Evolutionary conservation across 352 stramenopile species (phyloP), one percentile per base, ranked within the genome.

Genomic region (Globisporangium spiculum): DNA sequence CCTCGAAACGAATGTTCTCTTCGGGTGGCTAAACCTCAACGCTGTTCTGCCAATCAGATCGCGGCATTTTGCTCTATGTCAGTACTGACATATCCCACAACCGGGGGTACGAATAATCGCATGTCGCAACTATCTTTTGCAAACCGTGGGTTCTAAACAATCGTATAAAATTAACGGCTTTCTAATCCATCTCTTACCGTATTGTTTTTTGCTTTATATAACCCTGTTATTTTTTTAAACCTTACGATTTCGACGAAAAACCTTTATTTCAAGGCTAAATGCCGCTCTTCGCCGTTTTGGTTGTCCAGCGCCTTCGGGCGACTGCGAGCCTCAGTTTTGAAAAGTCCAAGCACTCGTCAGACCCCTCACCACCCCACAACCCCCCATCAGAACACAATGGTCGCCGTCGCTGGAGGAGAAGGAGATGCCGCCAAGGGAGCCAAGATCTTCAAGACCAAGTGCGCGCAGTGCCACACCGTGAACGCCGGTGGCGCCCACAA

Each of bases 371-470:
- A 34, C 52, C 30, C n/a, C 57, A 52, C 57, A 52, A 20, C 16
- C 27, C 54, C 8, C 18, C 30, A 22, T 16, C 9, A 41, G 32
- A 56, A 27, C 52, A 72, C 34, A 18, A 72, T 72, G 61, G 61
- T 72, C 44, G 60, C 60, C 44, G 60, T 72, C 53, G 67, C 67
- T 22, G 67, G 69, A 72, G 74, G 70, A 74, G 70, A 76, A 55
- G 88, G 90, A 83, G 89, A 96, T 72, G 86, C 84, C 64, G 75
- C 80, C 44, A 97, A 96, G 78, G 92, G 92, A 60, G 91, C 91
- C 69, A 98, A 98, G 89, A 98, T 98, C 77, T 98, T 98, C 80
- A 98, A 98, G 93, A 98, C 94, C 78, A 98, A 98, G 89, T 98
- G 94, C 80, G 86, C 92, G 68, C 94, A 98, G 82, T 98, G 94